phyloP scores from a whole-genome alignment of 257 asterid genomes.

The Penstemon davidsonii region DNA sequence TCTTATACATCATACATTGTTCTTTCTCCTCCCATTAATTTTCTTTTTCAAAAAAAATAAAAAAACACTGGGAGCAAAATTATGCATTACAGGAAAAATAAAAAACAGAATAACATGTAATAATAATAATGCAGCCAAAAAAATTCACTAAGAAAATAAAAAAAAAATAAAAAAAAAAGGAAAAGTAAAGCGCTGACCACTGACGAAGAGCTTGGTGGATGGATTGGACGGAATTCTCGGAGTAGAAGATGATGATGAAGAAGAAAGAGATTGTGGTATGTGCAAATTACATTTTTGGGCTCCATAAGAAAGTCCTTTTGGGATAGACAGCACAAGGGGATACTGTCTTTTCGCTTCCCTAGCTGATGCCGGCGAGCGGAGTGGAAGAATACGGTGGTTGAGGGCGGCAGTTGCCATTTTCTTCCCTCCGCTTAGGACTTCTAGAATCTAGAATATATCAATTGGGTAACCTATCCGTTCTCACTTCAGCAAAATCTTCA shows the following conservation, averaged over 20 bases:
- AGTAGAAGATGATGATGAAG: constrained; percentile 23
- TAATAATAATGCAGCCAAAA: constrained; percentile 9
- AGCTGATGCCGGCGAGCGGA: constrained; percentile 16
- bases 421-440: constrained; percentile 17
- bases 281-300: constrained; percentile 1
- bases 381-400: constrained; percentile 28
- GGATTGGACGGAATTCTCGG: constrained; percentile 24
- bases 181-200: constrained; percentile 33
- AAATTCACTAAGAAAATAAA: background rate
- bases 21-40: background rate
- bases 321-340: constrained; percentile 20
- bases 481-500: too few species aligned
- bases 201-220: constrained; percentile 41
- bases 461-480: too few species aligned
- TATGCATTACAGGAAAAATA: background rate
- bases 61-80: background rate
- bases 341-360: constrained; percentile 16
- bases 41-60: background rate
- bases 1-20: background rate
- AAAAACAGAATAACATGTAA: background rate
- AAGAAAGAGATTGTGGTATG: constrained; percentile 23
- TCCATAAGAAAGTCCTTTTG: constrained; percentile 21
- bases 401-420: constrained; percentile 36
- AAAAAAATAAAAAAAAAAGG: background rate
- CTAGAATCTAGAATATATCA: too few species aligned